phyloP scores from a whole-genome alignment of 805 yeast genomes.

The Yueomyces sp. region DNA sequence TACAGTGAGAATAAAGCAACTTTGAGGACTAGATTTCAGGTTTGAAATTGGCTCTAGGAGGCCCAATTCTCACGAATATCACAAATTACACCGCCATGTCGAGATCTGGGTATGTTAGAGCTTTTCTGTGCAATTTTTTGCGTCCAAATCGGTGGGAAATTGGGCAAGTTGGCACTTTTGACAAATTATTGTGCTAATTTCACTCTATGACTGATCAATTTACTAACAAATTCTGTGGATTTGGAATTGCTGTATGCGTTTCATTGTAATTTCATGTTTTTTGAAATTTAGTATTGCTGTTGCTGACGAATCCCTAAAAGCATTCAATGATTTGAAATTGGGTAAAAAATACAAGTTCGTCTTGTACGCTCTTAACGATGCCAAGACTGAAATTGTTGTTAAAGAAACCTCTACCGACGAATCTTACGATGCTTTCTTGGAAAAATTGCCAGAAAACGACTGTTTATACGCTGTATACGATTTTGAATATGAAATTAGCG shows the following conservation, averaged over 20 bases:
- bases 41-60: no score
- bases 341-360: constrained; percentile 82
- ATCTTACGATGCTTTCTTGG: constrained; percentile 78
- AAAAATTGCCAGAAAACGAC: constrained; percentile 86
- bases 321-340: constrained; percentile 91
- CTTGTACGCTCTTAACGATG: constrained; percentile 67
- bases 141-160: not conserved
- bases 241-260: not conserved
- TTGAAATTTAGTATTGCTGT: constrained; percentile 45
- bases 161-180: not conserved
- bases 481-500: constrained; percentile 83
- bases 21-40: no score
- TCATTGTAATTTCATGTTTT: not conserved
- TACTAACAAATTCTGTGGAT: not conserved
- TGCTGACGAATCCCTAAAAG: constrained; percentile 80
- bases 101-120: constrained; percentile 24
- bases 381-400: constrained; percentile 84
- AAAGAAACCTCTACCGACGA: constrained; percentile 63
- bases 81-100: constrained; percentile 10
- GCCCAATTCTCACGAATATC: no score
- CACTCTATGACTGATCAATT: not conserved
- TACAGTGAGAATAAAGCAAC: no score
- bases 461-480: constrained; percentile 95
- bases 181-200: not conserved
- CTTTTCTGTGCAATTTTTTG: not conserved